Evolutionary conservation across 2,329 filamentous ascomycete genomes (phyloP).

Genomic region (Sporothrix phasma): DNA sequence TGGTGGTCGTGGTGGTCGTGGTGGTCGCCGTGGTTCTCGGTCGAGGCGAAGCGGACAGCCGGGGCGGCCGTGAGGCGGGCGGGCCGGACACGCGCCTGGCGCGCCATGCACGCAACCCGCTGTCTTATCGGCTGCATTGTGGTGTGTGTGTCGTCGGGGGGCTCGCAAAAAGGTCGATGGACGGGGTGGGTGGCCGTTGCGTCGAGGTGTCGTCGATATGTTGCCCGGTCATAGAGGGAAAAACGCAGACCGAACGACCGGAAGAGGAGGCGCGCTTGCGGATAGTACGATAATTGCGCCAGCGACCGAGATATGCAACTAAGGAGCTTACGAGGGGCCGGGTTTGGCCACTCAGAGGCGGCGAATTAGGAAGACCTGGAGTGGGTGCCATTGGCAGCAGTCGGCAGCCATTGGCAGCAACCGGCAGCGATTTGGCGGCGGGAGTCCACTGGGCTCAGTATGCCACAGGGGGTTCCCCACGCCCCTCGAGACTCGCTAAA

Average conservation of each 20-base stretch:
- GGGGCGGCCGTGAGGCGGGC: constrained; percentile 10
- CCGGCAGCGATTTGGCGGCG: not conserved
- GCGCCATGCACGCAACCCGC: constrained; percentile 29
- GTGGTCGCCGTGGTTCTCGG: constrained; percentile 16
- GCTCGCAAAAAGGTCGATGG: not conserved
- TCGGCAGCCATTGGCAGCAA: constrained; percentile 4
- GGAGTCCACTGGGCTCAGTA: too few species aligned
- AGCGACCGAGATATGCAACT: not conserved
- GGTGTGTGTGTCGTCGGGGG: not conserved
- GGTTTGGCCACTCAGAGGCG: constrained; percentile 15
- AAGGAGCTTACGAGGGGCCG: not conserved
- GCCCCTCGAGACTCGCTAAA: not conserved
- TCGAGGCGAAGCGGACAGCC: constrained; percentile 39
- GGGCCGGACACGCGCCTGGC: constrained; percentile 26
- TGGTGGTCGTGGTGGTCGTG: constrained; percentile 14
- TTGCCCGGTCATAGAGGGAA: constrained; percentile 11
- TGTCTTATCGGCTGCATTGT: constrained; percentile 32
- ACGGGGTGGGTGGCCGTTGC: constrained; percentile 5
- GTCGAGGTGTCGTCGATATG: not conserved
- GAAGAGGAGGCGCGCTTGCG: not conserved
- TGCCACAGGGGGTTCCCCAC: too few species aligned
- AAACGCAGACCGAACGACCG: constrained; percentile 11
- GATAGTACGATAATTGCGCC: not conserved
- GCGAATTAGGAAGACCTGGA: constrained; percentile 13
- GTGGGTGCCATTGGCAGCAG: not conserved